A percentile compares a stretch with the other conserved stretches of the same genome.
These are phyloP conservation scores for Talaromyces sp. DNA, from an alignment of 2,329 filamentous ascomycete genomes.

Conservation along the genomic window DNA sequence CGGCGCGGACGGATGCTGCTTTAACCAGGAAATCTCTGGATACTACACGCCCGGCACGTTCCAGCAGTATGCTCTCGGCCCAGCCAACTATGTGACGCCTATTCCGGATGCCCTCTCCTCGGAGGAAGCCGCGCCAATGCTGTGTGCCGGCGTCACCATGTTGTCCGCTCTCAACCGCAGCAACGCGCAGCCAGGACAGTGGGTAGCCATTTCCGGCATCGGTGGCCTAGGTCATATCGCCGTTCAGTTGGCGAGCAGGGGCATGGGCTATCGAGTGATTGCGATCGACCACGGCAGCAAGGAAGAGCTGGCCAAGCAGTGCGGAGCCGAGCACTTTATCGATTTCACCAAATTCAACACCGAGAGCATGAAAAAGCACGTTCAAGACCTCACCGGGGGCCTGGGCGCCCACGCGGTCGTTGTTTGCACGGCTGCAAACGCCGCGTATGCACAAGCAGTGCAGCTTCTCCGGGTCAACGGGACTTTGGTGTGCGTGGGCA, in stretches of 20 bases:
- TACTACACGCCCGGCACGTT: constrained; percentile 69
- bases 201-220: constrained; percentile 55
- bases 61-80: constrained; percentile 60
- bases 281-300: constrained; percentile 61
- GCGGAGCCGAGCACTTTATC: constrained; percentile 62
- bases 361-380: constrained; percentile 48
- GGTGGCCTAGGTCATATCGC: constrained; percentile 61
- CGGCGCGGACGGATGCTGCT: constrained; percentile 51
- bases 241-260: constrained; percentile 54
- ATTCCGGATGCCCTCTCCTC: constrained; percentile 58
- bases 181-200: constrained; percentile 53
- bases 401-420: constrained; percentile 57
- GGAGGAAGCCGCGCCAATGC: constrained; percentile 59
- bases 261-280: constrained; percentile 59
- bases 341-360: constrained; percentile 49
- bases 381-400: constrained; percentile 52
- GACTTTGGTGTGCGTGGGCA: constrained; percentile 47
- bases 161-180: constrained; percentile 60
- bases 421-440: constrained; percentile 48
- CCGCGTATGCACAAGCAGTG: constrained; percentile 46
- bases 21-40: constrained; percentile 54
- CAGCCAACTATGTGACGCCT: constrained; percentile 63
- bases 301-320: constrained; percentile 50
- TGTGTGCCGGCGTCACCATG: constrained; percentile 64
- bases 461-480: constrained; percentile 45